Evolutionary conservation across 83 land plant genomes (phyloP), one percentile per base, ranked within the genome.

Genomic region (Thuja plicata): DNA sequence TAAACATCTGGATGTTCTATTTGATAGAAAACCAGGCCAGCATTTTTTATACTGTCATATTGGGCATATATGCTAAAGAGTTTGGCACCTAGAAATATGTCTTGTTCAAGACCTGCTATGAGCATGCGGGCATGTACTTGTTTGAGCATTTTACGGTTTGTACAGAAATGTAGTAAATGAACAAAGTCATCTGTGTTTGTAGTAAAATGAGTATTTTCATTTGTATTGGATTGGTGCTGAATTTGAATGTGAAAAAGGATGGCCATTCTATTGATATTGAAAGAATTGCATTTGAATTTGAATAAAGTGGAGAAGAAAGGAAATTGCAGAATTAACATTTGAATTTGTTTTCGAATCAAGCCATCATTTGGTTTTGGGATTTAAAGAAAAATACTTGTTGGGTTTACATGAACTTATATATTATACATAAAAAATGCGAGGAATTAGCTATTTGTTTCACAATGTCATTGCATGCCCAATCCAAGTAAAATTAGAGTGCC

Each of bases 1-100:
- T 70, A 95, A 40, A 94, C 90, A 66, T 94, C 91, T 78, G 90
- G 89, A 1, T 84, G 46, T 15, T 13, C 89, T 55, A 90, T 90
- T 89, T 88, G 73, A 81, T 93, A 94, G 87, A 96, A 96, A 92
- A 94, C 95, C 52, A 87, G 45, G 82, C 91, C 92, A 7, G 97
- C 95, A 55, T 90, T 12, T 60, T 88, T 89, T 21, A 93, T 16
- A 37, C 88, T 82, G 77, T 86, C 90, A 54, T 90, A 89, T 0
- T 91, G 78, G 12, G 91, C 76, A 85, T 92, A 95, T 90, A 91
- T 89, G 50, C 90, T 87, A 73, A 94, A 90, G 43, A 95, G 93
- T 46, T 90, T 92, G 60, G 95, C 94, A 82, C 89, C 94, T 88
- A 95, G 82, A 84, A 95, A 95, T 38, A 94, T 90, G 74, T 95